These are phyloP conservation scores for Oryza coarctata DNA, from an alignment of 176 grass and related monocot genomes.

Conservation along the genomic window DNA sequence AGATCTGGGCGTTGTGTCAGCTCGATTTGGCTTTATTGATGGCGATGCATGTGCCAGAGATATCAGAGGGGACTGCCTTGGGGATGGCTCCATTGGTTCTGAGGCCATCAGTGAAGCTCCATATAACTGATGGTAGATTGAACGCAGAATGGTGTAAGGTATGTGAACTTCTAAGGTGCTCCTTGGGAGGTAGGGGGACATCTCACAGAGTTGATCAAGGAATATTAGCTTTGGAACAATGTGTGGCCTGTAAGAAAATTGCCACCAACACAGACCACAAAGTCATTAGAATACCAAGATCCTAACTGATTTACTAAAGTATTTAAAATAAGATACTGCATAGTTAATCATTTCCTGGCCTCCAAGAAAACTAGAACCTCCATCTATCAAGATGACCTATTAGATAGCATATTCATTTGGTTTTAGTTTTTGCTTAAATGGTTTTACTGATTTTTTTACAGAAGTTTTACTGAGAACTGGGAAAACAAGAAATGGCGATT, in stretches of 20 bases:
- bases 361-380: not conserved
- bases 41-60: slow-evolving; percentile 80
- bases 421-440: slow-evolving; percentile 1
- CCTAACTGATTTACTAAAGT: not conserved
- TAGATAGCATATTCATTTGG: not conserved
- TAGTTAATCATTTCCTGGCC: not conserved
- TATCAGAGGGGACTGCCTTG: slow-evolving; percentile 87
- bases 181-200: slow-evolving; percentile 87
- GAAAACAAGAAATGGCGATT: not conserved
- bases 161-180: slow-evolving; percentile 95
- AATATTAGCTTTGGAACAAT: slow-evolving; percentile 93
- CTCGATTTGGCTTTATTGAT: slow-evolving; percentile 45
- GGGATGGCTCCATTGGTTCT: slow-evolving; percentile 61
- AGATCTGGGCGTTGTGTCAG: slow-evolving; percentile 54
- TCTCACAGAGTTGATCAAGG: slow-evolving; percentile 81
- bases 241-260: slow-evolving; percentile 43
- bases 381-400: not conserved
- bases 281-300: not conserved
- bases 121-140: slow-evolving; percentile 80
- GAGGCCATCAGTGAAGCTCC: slow-evolving; percentile 49
- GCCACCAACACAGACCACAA: not conserved
- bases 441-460: not conserved
- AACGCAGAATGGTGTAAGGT: slow-evolving; percentile 90
- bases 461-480: not conserved
- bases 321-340: not conserved